Evolutionary conservation across 2,329 filamentous ascomycete genomes (phyloP).

Genomic region (Neonectria sp.): DNA sequence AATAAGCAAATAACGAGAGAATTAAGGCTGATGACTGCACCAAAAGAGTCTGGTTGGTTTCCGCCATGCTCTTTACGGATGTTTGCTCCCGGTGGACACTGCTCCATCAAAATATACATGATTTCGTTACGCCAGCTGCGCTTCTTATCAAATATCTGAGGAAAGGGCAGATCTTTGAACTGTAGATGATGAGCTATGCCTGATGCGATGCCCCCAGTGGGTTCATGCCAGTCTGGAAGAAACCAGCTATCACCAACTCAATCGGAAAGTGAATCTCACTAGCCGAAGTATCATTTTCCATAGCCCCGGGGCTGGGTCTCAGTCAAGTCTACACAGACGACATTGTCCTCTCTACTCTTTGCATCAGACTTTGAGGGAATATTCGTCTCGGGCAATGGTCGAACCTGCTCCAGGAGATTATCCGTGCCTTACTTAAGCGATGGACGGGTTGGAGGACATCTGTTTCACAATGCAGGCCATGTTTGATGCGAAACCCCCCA

Average conservation of each 20-base stretch:
- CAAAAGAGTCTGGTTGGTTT: slow-evolving; percentile 2
- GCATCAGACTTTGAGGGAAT: neutral
- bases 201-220: neutral
- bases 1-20: neutral
- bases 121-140: neutral
- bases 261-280: neutral
- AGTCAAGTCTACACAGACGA: too few relatives aligned
- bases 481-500: neutral
- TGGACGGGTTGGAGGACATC: neutral
- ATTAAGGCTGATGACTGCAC: slow-evolving; percentile 1
- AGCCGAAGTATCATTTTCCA: neutral
- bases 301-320: neutral
- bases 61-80: neutral
- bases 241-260: neutral
- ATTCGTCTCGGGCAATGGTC: neutral
- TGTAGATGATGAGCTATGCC: neutral
- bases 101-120: too few relatives aligned
- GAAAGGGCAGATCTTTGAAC: neutral
- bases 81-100: neutral
- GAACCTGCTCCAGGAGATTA: neutral
- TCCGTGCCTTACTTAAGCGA: neutral
- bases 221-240: neutral
- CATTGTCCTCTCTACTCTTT: neutral
- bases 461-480: neutral
- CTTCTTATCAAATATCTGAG: neutral